phyloP scores from a whole-genome alignment of 2,329 filamentous ascomycete genomes.

The Aspergillus sergii region DNA sequence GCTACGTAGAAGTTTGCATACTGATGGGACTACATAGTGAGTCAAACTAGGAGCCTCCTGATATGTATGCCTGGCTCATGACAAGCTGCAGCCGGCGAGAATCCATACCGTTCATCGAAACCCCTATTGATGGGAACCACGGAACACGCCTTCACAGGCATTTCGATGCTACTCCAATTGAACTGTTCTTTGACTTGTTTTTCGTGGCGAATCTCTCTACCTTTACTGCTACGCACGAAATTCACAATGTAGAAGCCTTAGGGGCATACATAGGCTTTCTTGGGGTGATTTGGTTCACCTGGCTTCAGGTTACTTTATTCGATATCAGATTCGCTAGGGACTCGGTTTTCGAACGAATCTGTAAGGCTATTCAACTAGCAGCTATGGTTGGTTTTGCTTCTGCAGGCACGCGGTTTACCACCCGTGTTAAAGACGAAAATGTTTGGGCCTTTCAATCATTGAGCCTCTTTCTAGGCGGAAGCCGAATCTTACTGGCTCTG shows the following conservation, averaged over 20 bases:
- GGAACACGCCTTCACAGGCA: slow-evolving; percentile 42
- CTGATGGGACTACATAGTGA: slow-evolving; percentile 24
- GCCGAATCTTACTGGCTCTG: slow-evolving; percentile 55
- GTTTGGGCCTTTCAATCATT: slow-evolving; percentile 49
- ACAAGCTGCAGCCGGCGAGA: slow-evolving; percentile 15
- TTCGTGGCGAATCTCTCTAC: slow-evolving; percentile 68
- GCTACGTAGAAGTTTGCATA: slow-evolving; percentile 19
- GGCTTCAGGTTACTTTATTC: slow-evolving; percentile 65
- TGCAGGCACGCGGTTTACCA: slow-evolving; percentile 53
- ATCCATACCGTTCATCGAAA: slow-evolving; percentile 37
- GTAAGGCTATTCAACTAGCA: slow-evolving; percentile 63
- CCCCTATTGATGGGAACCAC: slow-evolving; percentile 33
- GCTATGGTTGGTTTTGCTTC: slow-evolving; percentile 68
- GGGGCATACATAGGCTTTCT: slow-evolving; percentile 57
- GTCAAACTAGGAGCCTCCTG: slow-evolving; percentile 11
- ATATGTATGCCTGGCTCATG: slow-evolving; percentile 1
- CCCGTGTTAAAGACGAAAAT: slow-evolving; percentile 42
- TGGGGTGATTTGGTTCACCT: slow-evolving; percentile 68
- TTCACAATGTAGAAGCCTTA: slow-evolving; percentile 52
- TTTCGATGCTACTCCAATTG: slow-evolving; percentile 57
- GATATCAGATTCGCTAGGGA: slow-evolving; percentile 69
- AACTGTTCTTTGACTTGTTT: slow-evolving; percentile 64
- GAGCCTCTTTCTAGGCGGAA: slow-evolving; percentile 52
- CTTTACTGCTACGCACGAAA: slow-evolving; percentile 60
- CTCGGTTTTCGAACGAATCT: slow-evolving; percentile 63